Base-by-base conservation (phyloP, 1,284 basidiomycete species). In the Leccinum pallidistipes region DNA sequence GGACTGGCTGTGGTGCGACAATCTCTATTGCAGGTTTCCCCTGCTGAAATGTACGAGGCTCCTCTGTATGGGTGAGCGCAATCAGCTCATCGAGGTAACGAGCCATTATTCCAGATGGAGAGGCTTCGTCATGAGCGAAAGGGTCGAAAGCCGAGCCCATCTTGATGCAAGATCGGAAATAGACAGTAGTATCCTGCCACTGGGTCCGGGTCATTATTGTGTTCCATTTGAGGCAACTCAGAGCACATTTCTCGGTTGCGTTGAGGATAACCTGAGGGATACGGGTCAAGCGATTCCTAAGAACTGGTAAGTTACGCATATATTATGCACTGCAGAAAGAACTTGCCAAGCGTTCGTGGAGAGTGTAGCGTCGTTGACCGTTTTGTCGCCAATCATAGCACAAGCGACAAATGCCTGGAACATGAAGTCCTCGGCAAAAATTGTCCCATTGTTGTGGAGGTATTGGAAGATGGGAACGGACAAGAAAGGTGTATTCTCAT, bases 371-470 rank as follows among this genome's bases (percentile, higher is more conserved):
- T 88, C 86, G 57, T 86, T 82, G 49, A 86, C 66, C 73, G 81
- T 82, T 71, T 86, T 88, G 66, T 82, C 81, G 7, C 83, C 78
- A 54, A 87, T 74, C 66, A 83, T 79, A 16, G 83, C 73, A 56
- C 81, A 83, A 47, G 82, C 68, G 11, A 81, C 69, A 62, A 86
- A 81, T 16, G 73, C 63, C 43, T 74, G 71, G 53, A 76, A 70
- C 60, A 81, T 72, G 31, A 77, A 71, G 11, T 75, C 72, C 55
- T 77, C 73, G 18, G 72, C 69, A 50, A 64, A 38, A 12, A 61
- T 62, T 1, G 64, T 56, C 10, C 75, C 75, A 31, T 73, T 69
- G 31, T 69, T 62, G 47, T 67, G 63, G 27, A 77, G 68, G 59
- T 72, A 71, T 47, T 64, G 71, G 38, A 73, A 75, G 50, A 74